A percentile compares a stretch with the other conserved stretches of the same genome.
Conservation (phyloP, 2,329 filamentous ascomycete genomes). For the Chrysosporium keratinophilum region DNA sequence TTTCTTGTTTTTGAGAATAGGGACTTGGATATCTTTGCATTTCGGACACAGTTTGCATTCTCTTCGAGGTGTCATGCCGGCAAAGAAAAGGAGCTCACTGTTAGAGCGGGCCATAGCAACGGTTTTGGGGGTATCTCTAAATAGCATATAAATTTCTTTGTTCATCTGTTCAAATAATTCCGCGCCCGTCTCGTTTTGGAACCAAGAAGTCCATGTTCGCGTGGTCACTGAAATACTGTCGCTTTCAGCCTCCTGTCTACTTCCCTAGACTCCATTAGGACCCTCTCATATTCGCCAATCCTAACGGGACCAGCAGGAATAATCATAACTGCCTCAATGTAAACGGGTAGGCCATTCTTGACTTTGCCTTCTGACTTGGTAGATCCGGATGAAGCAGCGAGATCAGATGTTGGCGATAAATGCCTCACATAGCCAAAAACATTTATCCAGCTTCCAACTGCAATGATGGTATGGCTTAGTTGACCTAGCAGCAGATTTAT, state of each 20-base stretch:
- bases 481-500: conserved; percentile 59
- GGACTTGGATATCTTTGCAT: too few species aligned
- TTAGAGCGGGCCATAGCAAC: not conserved
- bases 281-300: conserved; percentile 59
- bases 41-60: too few species aligned
- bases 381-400: not conserved
- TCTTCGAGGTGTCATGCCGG: too few species aligned
- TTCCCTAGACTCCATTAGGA: conserved; percentile 36
- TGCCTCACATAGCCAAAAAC: conserved; percentile 66
- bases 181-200: not conserved
- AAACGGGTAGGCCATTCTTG: conserved; percentile 21
- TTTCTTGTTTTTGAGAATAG: not conserved
- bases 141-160: not conserved
- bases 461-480: conserved; percentile 52
- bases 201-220: not conserved
- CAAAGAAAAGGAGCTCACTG: not conserved
- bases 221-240: too few species aligned
- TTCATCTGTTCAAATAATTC: too few species aligned
- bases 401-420: conserved; percentile 4
- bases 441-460: conserved; percentile 78
- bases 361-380: not conserved
- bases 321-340: conserved; percentile 63
- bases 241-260: conserved; percentile 24
- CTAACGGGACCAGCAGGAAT: conserved; percentile 68
- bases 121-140: not conserved